Evolutionary conservation across 1,139 yeast genomes (phyloP).

Genomic region (Pichia sp.): DNA sequence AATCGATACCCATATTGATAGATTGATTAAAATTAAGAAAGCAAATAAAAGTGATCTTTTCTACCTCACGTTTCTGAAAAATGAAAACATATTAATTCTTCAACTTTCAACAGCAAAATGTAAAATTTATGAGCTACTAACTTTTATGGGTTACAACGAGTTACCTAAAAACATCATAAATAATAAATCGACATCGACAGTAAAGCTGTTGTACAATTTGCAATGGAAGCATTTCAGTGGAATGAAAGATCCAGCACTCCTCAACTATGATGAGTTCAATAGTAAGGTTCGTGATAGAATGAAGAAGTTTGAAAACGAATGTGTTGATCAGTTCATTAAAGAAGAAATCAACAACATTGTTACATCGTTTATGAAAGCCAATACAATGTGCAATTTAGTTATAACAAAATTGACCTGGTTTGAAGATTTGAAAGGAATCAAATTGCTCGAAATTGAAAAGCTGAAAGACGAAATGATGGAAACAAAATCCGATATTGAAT

Average conservation of each 20-base stretch:
- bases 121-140: slow-evolving; percentile 7
- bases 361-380: slow-evolving; percentile 5
- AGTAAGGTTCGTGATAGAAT: slow-evolving; percentile 13
- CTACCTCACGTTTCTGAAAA: slow-evolving; percentile 5
- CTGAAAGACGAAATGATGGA: slow-evolving; percentile 18
- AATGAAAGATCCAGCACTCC: slow-evolving; percentile 70
- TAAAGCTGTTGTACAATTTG: slow-evolving; percentile 50
- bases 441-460: slow-evolving; percentile 12
- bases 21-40: slow-evolving; percentile 27
- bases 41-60: neutral
- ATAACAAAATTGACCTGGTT: slow-evolving; percentile 10
- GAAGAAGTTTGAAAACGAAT: slow-evolving; percentile 7
- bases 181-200: slow-evolving; percentile 20
- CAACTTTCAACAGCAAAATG: slow-evolving; percentile 8
- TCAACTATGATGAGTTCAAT: slow-evolving; percentile 34
- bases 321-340: slow-evolving; percentile 9
- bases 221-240: slow-evolving; percentile 80
- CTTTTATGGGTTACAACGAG: slow-evolving; percentile 17
- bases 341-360: slow-evolving; percentile 5
- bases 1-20: slow-evolving; percentile 37
- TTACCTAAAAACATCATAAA: slow-evolving; percentile 20
- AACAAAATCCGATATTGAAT: slow-evolving; percentile 16
- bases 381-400: neutral
- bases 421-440: slow-evolving; percentile 9
- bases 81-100: slow-evolving; percentile 6